phyloP scores from a whole-genome alignment of 1,284 basidiomycete species.

The Boletus albobrunnescens region DNA sequence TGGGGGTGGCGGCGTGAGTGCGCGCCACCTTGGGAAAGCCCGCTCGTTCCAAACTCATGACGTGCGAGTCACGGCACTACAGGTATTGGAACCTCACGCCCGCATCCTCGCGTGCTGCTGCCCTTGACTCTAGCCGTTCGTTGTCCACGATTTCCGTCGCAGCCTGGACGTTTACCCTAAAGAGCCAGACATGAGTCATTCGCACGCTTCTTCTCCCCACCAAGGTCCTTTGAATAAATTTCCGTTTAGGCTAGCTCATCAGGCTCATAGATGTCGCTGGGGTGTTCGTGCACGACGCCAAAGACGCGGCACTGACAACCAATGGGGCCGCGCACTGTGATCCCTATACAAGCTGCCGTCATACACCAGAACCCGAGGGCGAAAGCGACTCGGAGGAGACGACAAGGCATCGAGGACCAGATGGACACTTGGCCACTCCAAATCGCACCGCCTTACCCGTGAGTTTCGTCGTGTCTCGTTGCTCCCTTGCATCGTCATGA shows the following conservation, averaged over 20 bases:
- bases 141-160: too few species aligned
- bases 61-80: too few species aligned
- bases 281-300: constrained; percentile 12
- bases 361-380: constrained; percentile 5
- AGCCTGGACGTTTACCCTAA: neutral
- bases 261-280: constrained; percentile 1
- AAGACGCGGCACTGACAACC: constrained; percentile 2
- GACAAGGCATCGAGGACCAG: neutral
- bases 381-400: constrained; percentile 15
- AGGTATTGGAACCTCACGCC: too few species aligned
- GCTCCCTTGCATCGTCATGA: neutral
- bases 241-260: constrained; percentile 9
- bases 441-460: constrained; percentile 8
- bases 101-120: too few species aligned
- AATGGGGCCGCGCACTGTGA: constrained; percentile 1
- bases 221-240: too few species aligned
- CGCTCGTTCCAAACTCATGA: too few species aligned
- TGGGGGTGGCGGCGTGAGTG: too few species aligned
- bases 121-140: neutral
- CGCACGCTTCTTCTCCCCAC: constrained; percentile 7
- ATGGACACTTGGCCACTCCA: neutral
- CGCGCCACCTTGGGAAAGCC: too few species aligned
- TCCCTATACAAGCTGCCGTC: constrained; percentile 1
- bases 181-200: constrained; percentile 12
- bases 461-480: constrained; percentile 14